Conservation (phyloP, 208 protist species). For the Acanthamoeba castellanii region DNA sequence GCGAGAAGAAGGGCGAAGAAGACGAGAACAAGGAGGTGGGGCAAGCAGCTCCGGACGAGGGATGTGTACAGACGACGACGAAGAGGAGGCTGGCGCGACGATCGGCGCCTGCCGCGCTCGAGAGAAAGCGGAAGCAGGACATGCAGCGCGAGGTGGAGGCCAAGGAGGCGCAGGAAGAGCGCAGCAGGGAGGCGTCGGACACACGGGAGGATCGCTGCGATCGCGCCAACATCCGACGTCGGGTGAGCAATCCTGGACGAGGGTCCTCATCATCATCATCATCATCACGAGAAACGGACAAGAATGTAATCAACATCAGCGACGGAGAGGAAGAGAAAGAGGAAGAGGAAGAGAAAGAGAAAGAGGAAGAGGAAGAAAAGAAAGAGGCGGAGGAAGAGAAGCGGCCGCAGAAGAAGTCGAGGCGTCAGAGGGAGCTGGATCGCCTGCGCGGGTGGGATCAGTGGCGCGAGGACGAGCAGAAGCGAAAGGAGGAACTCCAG, state of each 20-base stretch:
- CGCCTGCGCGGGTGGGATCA: background rate
- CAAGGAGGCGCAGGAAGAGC: constrained; percentile 31
- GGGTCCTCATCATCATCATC: no score
- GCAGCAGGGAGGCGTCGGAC: background rate
- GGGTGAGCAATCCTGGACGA: no score
- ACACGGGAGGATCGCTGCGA: no score
- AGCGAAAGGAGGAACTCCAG: background rate
- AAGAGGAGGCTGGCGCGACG: background rate
- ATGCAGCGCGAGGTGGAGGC: constrained; percentile 24
- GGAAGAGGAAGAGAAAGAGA: no score
- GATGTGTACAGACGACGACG: background rate
- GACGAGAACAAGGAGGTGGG: background rate
- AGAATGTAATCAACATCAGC: no score
- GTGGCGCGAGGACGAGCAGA: background rate
- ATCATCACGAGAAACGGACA: no score
- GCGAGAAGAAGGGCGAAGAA: background rate
- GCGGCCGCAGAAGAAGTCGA: background rate
- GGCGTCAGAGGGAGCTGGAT: background rate
- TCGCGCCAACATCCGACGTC: no score
- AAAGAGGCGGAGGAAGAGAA: no score
- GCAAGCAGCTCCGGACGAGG: background rate
- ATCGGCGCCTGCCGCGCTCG: background rate
- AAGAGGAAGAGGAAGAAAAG: no score
- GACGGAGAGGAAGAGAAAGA: no score
- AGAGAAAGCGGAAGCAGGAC: background rate